These are phyloP conservation scores for Neurospora sp. DNA, from an alignment of 2,329 filamentous ascomycete species.

Conservation along the genomic window DNA sequence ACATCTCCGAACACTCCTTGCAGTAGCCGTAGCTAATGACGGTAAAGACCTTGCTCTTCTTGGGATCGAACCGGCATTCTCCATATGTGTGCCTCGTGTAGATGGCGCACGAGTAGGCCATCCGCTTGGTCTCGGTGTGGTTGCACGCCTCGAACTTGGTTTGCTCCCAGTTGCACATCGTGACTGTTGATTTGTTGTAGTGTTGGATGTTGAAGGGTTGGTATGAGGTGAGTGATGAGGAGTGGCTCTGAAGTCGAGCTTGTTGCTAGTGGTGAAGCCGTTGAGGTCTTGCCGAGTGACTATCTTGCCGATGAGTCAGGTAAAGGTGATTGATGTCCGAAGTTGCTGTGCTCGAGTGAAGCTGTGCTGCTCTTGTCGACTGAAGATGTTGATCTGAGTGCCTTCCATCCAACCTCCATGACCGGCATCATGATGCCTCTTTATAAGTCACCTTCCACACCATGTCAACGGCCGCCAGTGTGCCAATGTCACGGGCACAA, in stretches of 20 bases:
- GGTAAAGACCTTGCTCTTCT: conserved; percentile 4
- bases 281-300: background rate
- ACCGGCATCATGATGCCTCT: background rate
- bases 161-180: conserved; percentile 12
- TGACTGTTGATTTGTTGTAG: background rate
- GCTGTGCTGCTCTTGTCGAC: background rate
- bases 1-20: conserved; percentile 6
- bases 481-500: background rate
- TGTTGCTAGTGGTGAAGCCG: background rate
- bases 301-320: background rate
- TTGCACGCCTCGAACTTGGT: conserved; percentile 8
- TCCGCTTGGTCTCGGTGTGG: conserved; percentile 1
- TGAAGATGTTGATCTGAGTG: background rate
- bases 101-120: conserved; percentile 10
- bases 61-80: conserved; percentile 6
- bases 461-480: background rate
- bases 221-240: background rate
- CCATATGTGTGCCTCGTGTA: conserved; percentile 9
- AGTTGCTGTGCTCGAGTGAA: background rate
- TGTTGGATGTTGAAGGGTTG: background rate
- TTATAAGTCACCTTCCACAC: background rate
- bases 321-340: background rate
- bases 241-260: background rate
- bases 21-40: conserved; percentile 10
- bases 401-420: background rate